Base-by-base conservation (phyloP, 148 eudicot species). In the Polygonum aviculare region DNA sequence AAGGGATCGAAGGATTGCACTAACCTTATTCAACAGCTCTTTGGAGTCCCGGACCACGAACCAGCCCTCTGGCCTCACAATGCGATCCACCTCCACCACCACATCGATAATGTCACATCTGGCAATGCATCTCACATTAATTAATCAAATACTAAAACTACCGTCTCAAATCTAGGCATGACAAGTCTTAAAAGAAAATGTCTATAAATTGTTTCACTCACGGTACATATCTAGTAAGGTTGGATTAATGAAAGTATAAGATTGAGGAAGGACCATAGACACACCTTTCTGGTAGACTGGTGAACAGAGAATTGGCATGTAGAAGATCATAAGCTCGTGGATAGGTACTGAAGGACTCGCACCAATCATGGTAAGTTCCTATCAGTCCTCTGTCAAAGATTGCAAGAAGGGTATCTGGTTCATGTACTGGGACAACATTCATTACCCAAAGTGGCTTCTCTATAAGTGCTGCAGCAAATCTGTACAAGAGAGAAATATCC, bases 351-450 rank as follows among this genome's bases (percentile, higher is more conserved):
- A 95, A 85, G n/a, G 98, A 87, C 83, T 95, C 99, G 18, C 99
- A 95, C 98, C 98, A 93, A 75, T 95, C 97, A 73, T 95, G 99
- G 80, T 95, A 95, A 7, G 89, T 78, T 40, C 99, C 99, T 15
- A 95, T 91, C 75, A 95, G 80, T 75, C 99, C 99, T 80, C 99
- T 88, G 70, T 90, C 99, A 40, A 86, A 95, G 40, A 95, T 95
- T 54, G 89, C 78, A 51, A 90, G 74, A 74, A 95, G 87, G 18
- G 97, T 93, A 77, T 95, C 97, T 4, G 90, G 86, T 26, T 84
- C 91, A 71, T 89, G 82, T 73, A 88, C 71, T n/a, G 98, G 99
- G 52, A 95, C 83, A 40, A 93, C 88, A 83, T 95, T 95, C 97
- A 95, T 93, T 69, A 93, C 94, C 99, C 98, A 95, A 26, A 95